Evolutionary conservation across 2,329 filamentous ascomycete species (phyloP), one percentile per base, ranked within the genome.

Genomic region (Lasiodiplodia hormozganensis): DNA sequence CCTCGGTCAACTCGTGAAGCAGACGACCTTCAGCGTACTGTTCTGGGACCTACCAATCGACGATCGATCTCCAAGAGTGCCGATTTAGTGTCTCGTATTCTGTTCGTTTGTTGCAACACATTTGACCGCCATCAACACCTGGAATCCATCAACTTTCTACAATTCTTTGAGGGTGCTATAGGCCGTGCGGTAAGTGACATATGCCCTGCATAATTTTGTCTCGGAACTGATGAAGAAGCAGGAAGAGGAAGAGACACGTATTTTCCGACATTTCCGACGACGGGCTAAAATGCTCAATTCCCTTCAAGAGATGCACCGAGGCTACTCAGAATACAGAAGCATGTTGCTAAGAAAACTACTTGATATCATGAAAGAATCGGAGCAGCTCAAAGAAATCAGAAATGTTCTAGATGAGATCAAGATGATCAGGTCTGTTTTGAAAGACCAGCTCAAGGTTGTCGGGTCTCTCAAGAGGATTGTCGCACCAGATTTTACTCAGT

Each of bases 331-430:
- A 11, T 16, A 64, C 31, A 49, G 47, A 6, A 64, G 60, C 28
- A 74, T 84, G 40, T 85, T 87, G 67, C 82, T 86, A n/a, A 85
- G 88, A 72, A 82, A 83, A 4, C 77, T 89, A 4, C 82, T 88
- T 0, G 86, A 89, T 66, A 90, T 90, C 62, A 85, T 86, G 49
- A 80, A 82, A 4, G 88, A 90, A 74, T 90, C 88, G 0, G 83
- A 86, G 62, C 81, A 90, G 0, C 80, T 91, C 0, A 84, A 86
- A 0, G 88, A 91, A 72, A 87, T 87, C 57, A 90, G 90, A 74
- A 89, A 91, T 72, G 90, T 91, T 65, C 85, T 87, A 23, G 89
- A 91, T 72, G 88, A 91, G 76, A 83, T 91, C 23, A 87, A 87
- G 73, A 90, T 90, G 78, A 85, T 91, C 36, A 76, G 75, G 4